Percentiles rank a stretch among this genome's conserved stretches.
Conservation (phyloP, 108 stramenopile genomes). For the Skeletonema marinoi region DNA sequence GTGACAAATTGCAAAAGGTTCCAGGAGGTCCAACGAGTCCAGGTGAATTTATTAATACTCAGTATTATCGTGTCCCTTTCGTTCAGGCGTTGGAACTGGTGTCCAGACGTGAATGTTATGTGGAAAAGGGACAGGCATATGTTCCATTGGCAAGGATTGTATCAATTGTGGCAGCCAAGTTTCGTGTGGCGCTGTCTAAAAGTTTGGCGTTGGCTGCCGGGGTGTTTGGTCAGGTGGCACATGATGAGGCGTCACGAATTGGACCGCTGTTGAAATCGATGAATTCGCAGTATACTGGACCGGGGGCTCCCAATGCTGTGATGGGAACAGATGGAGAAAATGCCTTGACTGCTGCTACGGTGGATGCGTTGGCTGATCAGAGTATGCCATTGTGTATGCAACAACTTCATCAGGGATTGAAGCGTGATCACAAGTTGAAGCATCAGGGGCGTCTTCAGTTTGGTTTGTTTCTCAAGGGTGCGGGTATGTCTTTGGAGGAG, state of each 20-base stretch:
- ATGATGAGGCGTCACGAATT: conserved; percentile 58
- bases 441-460: conserved; percentile 96
- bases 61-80: conserved; percentile 93
- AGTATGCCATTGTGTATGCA: conserved; percentile 97
- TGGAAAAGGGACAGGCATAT: conserved; percentile 88
- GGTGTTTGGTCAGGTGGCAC: conserved; percentile 37
- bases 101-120: conserved; percentile 74
- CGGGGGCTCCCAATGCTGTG: conserved; percentile 40
- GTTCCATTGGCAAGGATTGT: conserved; percentile 86
- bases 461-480: conserved; percentile 97
- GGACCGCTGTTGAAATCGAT: conserved; percentile 85
- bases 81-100: conserved; percentile 89
- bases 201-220: conserved; percentile 68
- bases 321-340: conserved; percentile 29
- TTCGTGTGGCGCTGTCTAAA: conserved; percentile 73
- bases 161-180: conserved; percentile 77
- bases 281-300: conserved; percentile 79
- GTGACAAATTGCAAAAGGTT: conserved; percentile 33
- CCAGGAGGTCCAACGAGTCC: conserved; percentile 39
- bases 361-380: conserved; percentile 60
- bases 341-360: conserved; percentile 66
- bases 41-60: conserved; percentile 43
- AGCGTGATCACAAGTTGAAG: conserved; percentile 91
- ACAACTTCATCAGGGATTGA: conserved; percentile 81
- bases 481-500: conserved; percentile 93